Evolutionary conservation across 1,284 basidiomycete species (phyloP).

Genomic region (Agaricales sp.): DNA sequence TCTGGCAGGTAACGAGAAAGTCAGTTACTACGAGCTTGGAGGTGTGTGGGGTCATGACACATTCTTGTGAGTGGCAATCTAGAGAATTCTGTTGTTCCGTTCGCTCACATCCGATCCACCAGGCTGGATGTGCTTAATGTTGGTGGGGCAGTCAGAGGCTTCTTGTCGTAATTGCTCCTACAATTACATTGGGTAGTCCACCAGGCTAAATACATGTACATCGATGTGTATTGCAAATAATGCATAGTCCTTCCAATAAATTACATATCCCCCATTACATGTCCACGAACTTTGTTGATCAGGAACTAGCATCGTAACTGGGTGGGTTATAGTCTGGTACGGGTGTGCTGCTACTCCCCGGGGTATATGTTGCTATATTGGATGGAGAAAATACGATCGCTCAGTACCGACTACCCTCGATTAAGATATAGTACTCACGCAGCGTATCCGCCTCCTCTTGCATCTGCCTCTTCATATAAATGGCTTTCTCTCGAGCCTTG

Average conservation of each 20-base stretch:
- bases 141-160: conserved; percentile 37
- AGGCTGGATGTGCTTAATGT: conserved; percentile 40
- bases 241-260: background rate
- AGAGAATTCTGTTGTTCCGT: background rate
- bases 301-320: conserved; percentile 37
- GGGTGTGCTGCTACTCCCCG: conserved; percentile 26
- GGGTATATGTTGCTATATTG: conserved; percentile 50
- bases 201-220: conserved; percentile 1
- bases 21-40: conserved; percentile 95
- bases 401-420: too few species aligned
- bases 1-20: conserved; percentile 78
- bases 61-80: conserved; percentile 70
- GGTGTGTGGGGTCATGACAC: conserved; percentile 99
- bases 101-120: conserved; percentile 5
- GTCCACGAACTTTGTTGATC: background rate
- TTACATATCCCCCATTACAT: background rate
- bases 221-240: background rate
- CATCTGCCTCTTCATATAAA: conserved; percentile 61
- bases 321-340: conserved; percentile 50
- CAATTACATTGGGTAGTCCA: too few species aligned
- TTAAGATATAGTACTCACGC: conserved; percentile 39
- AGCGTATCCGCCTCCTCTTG: conserved; percentile 52
- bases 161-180: conserved; percentile 31
- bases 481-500: conserved; percentile 63
- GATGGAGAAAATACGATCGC: too few species aligned